A percentile compares a stretch with the other conserved stretches of the same genome.
Conservation (phyloP, 1,284 basidiomycete genomes). For the Anthracocystis setariae region DNA sequence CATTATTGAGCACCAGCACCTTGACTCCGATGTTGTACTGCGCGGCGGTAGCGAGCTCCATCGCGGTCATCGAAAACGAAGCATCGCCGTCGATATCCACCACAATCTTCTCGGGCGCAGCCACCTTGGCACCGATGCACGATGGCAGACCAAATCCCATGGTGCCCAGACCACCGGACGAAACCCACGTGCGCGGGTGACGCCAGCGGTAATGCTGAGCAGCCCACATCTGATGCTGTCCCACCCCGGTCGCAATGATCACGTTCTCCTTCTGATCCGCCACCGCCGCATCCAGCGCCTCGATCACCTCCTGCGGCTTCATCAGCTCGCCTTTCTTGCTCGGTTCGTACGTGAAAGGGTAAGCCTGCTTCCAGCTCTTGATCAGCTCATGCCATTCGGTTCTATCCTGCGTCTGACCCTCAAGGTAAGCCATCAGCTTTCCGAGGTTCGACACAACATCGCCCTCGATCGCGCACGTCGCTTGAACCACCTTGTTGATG, state of each 20-base stretch:
- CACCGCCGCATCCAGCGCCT: constrained; percentile 79
- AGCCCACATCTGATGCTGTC: constrained; percentile 99
- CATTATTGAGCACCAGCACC: constrained; percentile 70
- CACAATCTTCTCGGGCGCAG: constrained; percentile 89
- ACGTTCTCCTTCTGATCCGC: constrained; percentile 85
- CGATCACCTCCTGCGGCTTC: constrained; percentile 97
- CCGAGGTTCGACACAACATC: constrained; percentile 88
- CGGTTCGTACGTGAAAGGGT: constrained; percentile 88
- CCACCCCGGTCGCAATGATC: constrained; percentile 91
- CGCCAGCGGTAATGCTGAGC: constrained; percentile 94
- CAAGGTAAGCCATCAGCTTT: constrained; percentile 78
- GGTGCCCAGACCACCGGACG: constrained; percentile 90
- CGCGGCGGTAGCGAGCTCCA: constrained; percentile 94
- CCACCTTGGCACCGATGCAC: constrained; percentile 95
- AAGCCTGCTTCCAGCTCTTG: constrained; percentile 83
- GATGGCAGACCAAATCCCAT: constrained; percentile 98
- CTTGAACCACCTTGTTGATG: constrained; percentile 98
- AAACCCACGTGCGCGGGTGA: constrained; percentile 86
- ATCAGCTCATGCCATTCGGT: constrained; percentile 78
- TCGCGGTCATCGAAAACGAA: constrained; percentile 95
- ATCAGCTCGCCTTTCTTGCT: constrained; percentile 76
- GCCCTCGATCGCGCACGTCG: constrained; percentile 90
- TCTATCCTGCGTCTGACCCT: constrained; percentile 68
- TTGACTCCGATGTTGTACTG: constrained; percentile 95
- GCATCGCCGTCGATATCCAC: constrained; percentile 97